A percentile compares a stretch with the other conserved stretches of the same genome.
These are phyloP conservation scores for Porogramme epimiltina DNA, from an alignment of 1,284 basidiomycete species.

Conservation along the genomic window DNA sequence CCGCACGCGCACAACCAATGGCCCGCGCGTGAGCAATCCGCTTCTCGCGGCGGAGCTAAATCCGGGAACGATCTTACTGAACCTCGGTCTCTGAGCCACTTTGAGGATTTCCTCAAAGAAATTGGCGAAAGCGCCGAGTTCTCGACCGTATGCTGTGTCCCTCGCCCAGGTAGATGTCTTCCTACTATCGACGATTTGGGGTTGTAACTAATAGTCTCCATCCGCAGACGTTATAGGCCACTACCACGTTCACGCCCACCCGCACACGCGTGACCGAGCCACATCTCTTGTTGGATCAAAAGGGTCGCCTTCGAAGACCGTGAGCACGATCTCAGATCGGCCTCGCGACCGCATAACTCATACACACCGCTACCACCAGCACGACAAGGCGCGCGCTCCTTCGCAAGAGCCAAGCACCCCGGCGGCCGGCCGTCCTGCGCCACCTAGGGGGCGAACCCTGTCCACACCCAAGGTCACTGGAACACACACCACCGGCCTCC, in stretches of 20 bases:
- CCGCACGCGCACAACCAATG: no score
- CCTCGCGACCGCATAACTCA: neutral
- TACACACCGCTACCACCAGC: neutral
- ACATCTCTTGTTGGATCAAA: constrained; percentile 6
- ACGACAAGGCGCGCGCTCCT: constrained; percentile 9
- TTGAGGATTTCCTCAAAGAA: constrained; percentile 29
- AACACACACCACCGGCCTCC: constrained; percentile 6
- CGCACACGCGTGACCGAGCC: constrained; percentile 9
- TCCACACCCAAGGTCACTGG: constrained; percentile 10
- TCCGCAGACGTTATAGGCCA: neutral
- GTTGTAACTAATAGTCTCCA: no score
- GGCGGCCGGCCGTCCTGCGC: neutral
- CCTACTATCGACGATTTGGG: no score
- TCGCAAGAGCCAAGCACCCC: constrained; percentile 1
- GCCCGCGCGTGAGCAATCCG: no score
- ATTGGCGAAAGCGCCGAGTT: constrained; percentile 24
- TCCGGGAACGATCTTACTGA: neutral
- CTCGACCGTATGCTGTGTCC: constrained; percentile 26
- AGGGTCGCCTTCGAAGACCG: constrained; percentile 11
- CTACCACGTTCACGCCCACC: constrained; percentile 9
- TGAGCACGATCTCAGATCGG: constrained; percentile 10
- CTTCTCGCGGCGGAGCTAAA: no score
- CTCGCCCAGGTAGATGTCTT: constrained; percentile 22
- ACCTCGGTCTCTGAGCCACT: constrained; percentile 12
- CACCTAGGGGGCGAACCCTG: constrained; percentile 9